phyloP scores from a whole-genome alignment of 495 filamentous ascomycete species.

The Penicillium turbatum region DNA sequence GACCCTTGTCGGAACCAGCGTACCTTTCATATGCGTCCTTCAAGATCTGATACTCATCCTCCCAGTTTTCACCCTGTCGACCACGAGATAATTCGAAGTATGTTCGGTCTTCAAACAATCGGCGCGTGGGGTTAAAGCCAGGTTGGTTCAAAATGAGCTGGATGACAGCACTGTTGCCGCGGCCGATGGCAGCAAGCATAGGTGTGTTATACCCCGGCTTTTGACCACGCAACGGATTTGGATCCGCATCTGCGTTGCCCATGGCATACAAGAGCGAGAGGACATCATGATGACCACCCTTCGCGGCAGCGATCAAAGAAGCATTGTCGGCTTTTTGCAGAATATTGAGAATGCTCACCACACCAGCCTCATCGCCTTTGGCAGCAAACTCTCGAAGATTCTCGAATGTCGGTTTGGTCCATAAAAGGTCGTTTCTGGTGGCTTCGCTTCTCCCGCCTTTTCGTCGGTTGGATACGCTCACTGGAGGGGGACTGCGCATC shows the following conservation, averaged over 20 bases:
- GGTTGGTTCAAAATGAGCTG: slow-evolving; percentile 72
- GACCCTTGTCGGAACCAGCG: slow-evolving; percentile 37
- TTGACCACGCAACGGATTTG: slow-evolving; percentile 53
- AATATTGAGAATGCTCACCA: slow-evolving; percentile 75
- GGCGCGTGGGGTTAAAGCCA: slow-evolving; percentile 71
- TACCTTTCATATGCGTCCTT: slow-evolving; percentile 73
- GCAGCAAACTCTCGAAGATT: slow-evolving; percentile 77
- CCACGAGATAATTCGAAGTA: slow-evolving; percentile 83
- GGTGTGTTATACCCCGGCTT: slow-evolving; percentile 68
- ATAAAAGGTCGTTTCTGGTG: slow-evolving; percentile 58
- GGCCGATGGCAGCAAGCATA: slow-evolving; percentile 89
- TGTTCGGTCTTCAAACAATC: slow-evolving; percentile 59
- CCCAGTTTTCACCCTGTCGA: slow-evolving; percentile 80
- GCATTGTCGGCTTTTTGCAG: slow-evolving; percentile 73
- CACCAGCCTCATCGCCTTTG: slow-evolving; percentile 76
- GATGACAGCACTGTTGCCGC: slow-evolving; percentile 79
- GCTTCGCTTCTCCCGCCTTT: slow-evolving; percentile 56
- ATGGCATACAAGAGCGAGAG: slow-evolving; percentile 81
- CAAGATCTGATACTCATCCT: slow-evolving; percentile 79
- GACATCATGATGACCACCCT: slow-evolving; percentile 83
- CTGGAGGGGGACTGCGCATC: slow-evolving; percentile 47
- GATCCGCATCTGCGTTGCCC: slow-evolving; percentile 74
- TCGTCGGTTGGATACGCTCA: slow-evolving; percentile 37
- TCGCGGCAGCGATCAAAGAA: slow-evolving; percentile 84
- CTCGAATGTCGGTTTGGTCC: slow-evolving; percentile 58